Conservation (phyloP, 257 asterid genomes). For the Solanum etuberosum region DNA sequence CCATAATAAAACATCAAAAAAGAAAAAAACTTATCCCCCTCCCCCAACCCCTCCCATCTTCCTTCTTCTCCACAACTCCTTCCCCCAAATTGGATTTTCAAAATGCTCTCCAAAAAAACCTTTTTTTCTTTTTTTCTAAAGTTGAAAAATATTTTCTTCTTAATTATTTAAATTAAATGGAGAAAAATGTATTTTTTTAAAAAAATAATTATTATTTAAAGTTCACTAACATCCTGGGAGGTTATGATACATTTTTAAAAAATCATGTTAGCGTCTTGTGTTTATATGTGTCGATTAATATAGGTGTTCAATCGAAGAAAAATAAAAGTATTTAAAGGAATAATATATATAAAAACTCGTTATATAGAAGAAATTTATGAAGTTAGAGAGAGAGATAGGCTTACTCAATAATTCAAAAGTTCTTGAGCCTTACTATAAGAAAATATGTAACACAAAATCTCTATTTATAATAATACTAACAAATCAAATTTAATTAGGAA, state of each 20-base stretch:
- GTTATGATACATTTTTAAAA: not conserved
- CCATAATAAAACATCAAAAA: not conserved
- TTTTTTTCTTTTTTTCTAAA: not conserved
- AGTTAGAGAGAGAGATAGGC: fast-evolving
- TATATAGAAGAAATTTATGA: not conserved
- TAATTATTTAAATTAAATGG: too few relatives aligned
- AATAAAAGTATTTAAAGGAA: not conserved
- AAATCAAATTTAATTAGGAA: too few relatives aligned
- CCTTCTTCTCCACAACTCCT: not conserved
- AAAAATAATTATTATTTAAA: too few relatives aligned
- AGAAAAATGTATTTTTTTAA: not conserved
- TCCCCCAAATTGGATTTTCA: not conserved
- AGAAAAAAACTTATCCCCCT: not conserved
- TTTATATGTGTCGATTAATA: not conserved
- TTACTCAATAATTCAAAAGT: not conserved
- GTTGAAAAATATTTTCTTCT: not conserved
- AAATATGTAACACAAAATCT: too few relatives aligned
- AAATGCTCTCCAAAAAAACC: not conserved
- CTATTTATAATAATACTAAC: too few relatives aligned
- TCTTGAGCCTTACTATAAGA: too few relatives aligned
- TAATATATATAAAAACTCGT: too few relatives aligned
- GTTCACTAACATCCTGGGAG: not conserved
- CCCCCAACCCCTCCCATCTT: not conserved
- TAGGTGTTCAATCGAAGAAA: not conserved
- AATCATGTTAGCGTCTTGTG: too few relatives aligned